A percentile compares a stretch with the other conserved stretches of the same genome.
phyloP scores from a whole-genome alignment of 345 rosid genomes.

The Eucalyptus polybractea region DNA sequence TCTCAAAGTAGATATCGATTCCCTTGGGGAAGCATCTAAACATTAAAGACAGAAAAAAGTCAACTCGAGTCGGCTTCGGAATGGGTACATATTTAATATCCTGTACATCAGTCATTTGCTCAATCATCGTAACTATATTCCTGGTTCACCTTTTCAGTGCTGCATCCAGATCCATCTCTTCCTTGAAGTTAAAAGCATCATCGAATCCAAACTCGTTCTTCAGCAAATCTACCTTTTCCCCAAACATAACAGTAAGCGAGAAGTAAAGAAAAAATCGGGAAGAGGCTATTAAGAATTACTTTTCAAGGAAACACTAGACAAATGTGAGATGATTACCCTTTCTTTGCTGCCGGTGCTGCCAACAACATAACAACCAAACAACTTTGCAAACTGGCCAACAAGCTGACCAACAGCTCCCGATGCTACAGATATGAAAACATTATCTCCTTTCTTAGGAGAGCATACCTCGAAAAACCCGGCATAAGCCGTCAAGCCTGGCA shows the following conservation, averaged over 20 bases:
- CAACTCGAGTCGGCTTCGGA: no score
- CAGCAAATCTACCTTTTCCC: slow-evolving; percentile 40
- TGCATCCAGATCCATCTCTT: slow-evolving; percentile 33
- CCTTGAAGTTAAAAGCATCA: slow-evolving; percentile 71
- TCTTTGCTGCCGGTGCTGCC: neutral
- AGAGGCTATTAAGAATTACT: neutral
- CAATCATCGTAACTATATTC: neutral
- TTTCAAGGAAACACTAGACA: neutral
- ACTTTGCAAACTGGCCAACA: neutral
- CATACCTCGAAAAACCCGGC: neutral
- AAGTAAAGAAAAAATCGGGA: neutral
- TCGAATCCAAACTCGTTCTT: slow-evolving; percentile 56
- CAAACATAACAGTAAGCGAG: neutral
- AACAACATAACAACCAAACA: neutral
- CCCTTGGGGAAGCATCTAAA: neutral
- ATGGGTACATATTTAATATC: neutral
- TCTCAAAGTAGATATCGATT: neutral
- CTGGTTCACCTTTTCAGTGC: slow-evolving; percentile 37
- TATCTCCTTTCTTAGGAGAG: neutral
- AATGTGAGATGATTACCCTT: neutral
- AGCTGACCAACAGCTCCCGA: neutral
- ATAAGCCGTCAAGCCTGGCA: neutral
- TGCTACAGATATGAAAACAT: neutral
- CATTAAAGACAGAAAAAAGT: neutral
- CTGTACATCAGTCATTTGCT: neutral